Percentiles rank a stretch among this genome's conserved stretches.
These are phyloP conservation scores for Mortierella sp. DNA, from an alignment of 371 early-diverging fungal species.

Conservation along the genomic window DNA sequence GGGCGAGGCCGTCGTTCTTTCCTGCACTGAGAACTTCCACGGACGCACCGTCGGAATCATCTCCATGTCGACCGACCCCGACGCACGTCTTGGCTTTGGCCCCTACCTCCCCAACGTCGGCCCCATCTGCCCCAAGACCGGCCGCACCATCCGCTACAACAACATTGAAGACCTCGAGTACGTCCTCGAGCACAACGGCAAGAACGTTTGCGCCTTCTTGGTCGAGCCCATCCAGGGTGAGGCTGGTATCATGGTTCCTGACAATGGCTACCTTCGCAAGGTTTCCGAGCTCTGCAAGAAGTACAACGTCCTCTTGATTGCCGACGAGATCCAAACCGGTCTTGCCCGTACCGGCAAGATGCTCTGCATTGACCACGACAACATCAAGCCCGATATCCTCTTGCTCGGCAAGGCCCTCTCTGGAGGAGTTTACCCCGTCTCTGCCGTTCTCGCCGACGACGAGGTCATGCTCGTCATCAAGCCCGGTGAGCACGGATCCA, in stretches of 20 bases:
- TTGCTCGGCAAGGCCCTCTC: conserved; percentile 97
- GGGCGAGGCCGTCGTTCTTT: conserved; percentile 88
- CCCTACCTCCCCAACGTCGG: conserved; percentile 94
- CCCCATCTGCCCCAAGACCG: conserved; percentile 80
- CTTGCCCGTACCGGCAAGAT: conserved; percentile 95
- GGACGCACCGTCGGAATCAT: conserved; percentile 97
- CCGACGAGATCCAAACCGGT: conserved; percentile 99
- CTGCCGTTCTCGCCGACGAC: conserved; percentile 90
- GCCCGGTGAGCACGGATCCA: conserved; percentile 98
- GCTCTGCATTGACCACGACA: conserved; percentile 93
- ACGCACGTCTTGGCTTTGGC: conserved; percentile 89
- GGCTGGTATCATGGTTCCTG: conserved; percentile 97
- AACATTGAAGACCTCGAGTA: conserved; percentile 89
- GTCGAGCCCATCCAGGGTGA: conserved; percentile 99
- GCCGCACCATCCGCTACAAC: conserved; percentile 83
- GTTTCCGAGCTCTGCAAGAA: conserved; percentile 93
- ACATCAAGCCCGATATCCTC: conserved; percentile 92
- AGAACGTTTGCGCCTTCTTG: conserved; percentile 91
- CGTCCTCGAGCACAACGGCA: conserved; percentile 85
- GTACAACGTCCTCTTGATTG: conserved; percentile 96
- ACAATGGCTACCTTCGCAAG: conserved; percentile 88
- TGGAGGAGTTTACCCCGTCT: conserved; percentile 96
- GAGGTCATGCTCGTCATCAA: conserved; percentile 94
- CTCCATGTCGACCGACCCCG: conserved; percentile 96
- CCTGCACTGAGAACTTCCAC: conserved; percentile 95